These are phyloP conservation scores for Populus deltoides DNA, from an alignment of 345 rosid species.

Conservation along the genomic window DNA sequence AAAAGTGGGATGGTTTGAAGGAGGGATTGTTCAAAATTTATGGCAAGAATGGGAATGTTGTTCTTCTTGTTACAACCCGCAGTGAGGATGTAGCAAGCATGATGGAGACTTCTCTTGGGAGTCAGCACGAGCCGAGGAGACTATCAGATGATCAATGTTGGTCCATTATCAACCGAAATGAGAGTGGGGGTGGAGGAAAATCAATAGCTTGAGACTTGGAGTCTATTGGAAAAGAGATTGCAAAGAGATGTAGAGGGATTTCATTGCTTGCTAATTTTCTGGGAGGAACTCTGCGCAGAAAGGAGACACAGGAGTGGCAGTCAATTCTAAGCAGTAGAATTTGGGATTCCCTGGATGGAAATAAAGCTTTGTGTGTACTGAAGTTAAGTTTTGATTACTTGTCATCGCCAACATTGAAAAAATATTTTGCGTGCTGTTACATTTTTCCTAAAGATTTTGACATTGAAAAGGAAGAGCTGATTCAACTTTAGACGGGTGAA, in stretches of 20 bases:
- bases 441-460: background rate
- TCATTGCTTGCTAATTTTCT: background rate
- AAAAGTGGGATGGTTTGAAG: conserved; percentile 12
- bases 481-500: conserved; percentile 10
- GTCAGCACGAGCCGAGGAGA: background rate
- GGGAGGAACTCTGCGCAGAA: background rate
- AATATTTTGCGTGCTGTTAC: conserved; percentile 6
- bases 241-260: no score
- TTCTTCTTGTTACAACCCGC: conserved; percentile 16
- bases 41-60: background rate
- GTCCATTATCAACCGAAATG: conserved; percentile 11
- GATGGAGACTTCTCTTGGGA: background rate
- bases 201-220: background rate
- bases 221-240: conserved; percentile 2
- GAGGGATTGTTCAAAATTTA: background rate
- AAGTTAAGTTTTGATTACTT: conserved; percentile 10
- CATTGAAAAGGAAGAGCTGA: background rate
- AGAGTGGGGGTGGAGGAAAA: background rate
- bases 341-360: background rate
- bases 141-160: conserved; percentile 16
- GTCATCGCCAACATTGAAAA: conserved; percentile 5
- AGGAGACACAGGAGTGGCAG: conserved; percentile 7
- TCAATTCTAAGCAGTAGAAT: conserved; percentile 11
- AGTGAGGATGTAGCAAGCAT: conserved; percentile 13
- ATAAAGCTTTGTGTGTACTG: no score